phyloP scores from a whole-genome alignment of 352 stramenopile species.

The Poterioochromonas sp. region DNA sequence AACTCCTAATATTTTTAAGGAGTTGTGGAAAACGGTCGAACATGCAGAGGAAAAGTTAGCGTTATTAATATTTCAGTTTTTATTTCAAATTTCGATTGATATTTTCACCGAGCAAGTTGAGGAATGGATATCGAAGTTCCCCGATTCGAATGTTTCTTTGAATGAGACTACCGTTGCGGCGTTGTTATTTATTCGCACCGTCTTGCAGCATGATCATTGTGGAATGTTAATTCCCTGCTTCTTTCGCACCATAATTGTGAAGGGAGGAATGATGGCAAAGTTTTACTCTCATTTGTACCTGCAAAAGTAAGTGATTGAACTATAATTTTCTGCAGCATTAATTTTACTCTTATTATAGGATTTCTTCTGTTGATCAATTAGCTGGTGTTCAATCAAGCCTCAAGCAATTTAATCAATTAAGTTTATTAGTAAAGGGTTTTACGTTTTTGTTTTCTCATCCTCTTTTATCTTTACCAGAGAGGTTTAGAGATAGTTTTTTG shows the following conservation, averaged over 20 bases:
- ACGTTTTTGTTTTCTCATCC: not conserved
- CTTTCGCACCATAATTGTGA: not conserved
- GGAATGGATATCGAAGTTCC: not conserved
- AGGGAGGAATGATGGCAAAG: not conserved
- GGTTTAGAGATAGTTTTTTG: not conserved
- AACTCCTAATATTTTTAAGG: not conserved
- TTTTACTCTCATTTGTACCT: not conserved
- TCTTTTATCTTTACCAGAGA: not conserved
- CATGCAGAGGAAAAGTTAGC: not conserved
- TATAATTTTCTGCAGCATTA: not conserved
- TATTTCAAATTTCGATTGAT: not conserved
- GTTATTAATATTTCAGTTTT: not conserved
- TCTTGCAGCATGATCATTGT: too few species aligned
- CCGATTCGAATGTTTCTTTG: too few species aligned
- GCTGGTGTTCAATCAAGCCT: not conserved
- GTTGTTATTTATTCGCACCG: too few species aligned
- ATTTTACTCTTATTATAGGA: not conserved
- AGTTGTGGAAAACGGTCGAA: not conserved
- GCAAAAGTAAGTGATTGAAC: not conserved
- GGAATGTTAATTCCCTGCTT: not conserved
- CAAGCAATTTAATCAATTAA: not conserved
- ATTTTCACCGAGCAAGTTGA: not conserved
- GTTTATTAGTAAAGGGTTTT: not conserved
- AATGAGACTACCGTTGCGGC: too few species aligned
- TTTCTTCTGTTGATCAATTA: not conserved